These are phyloP conservation scores for Bathelium albidoporum DNA, from an alignment of 495 filamentous ascomycete species.

Conservation along the genomic window DNA sequence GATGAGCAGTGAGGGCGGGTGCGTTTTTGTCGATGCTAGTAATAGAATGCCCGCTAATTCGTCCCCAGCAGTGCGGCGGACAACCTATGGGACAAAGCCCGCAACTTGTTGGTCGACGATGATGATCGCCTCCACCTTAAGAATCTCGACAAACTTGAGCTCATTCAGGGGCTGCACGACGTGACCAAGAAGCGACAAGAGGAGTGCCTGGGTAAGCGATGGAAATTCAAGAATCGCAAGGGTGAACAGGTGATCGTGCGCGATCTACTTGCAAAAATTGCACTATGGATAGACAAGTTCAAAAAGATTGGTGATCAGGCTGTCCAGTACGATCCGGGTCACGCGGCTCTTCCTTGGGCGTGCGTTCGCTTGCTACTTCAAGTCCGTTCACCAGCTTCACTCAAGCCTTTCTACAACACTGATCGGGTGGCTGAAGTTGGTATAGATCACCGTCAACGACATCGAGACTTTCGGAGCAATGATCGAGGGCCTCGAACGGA, in stretches of 20 bases:
- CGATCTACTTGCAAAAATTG: constrained; percentile 17
- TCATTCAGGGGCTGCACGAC: no score
- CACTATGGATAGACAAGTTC: constrained; percentile 20
- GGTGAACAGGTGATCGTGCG: constrained; percentile 13
- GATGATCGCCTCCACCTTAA: no score
- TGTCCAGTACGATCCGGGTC: constrained; percentile 19
- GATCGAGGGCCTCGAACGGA: not conserved
- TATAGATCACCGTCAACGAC: not conserved
- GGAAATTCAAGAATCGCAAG: not conserved
- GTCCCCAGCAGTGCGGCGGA: no score
- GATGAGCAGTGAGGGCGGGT: no score
- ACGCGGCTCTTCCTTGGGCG: constrained; percentile 25
- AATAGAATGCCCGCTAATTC: no score
- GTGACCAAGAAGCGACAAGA: no score
- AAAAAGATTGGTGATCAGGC: constrained; percentile 19
- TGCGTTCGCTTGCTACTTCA: constrained; percentile 22
- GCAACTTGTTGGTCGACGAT: no score
- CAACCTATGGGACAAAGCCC: no score
- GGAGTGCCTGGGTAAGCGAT: no score
- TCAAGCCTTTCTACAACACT: no score
- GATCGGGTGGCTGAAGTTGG: not conserved
- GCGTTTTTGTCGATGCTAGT: no score
- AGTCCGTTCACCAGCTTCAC: not conserved
- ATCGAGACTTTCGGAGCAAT: not conserved
- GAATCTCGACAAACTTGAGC: no score